Evolutionary conservation across 495 filamentous ascomycete species (phyloP), one percentile per base, ranked within the genome.

Genomic region (Penicillium tannophilum): DNA sequence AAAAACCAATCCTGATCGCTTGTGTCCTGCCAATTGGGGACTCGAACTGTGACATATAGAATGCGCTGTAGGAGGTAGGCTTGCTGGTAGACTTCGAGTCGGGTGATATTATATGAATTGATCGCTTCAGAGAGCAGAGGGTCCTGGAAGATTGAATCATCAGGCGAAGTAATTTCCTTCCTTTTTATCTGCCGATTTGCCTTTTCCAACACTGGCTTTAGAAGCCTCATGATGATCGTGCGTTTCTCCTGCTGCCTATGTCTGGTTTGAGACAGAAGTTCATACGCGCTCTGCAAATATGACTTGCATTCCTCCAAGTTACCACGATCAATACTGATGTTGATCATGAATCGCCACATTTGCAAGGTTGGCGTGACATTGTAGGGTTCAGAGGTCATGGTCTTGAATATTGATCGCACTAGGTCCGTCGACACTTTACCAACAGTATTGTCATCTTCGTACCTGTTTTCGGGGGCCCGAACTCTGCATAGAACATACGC

Each of bases 341-440:
- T 80, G 44, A 86, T 78, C 11, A 84, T 67, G 31, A 69, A 70
- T 54, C 80, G 76, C 61, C 81, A 85, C 70, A 84, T 79, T 28
- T 78, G 61, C 23, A 88, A 63, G 1, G 74, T 84, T 1, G 85
- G 85, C 5, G 66, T 61, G 56, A 87, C 63, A 51, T 81, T 82
- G 72, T 85, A 84, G 6, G 85, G 85, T n/a, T 73, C 62, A 2
- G 74, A 66, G 4, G 71, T 84, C 80, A 89, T 84, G 10, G 76
- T 82, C 0, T 78, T 54, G 74, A 81, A 88, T 28, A 87, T 56
- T 3, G 68, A 68, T 7, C 60, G 56, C 3, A 87, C 63, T 17
- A 79, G 71, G 1, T 69, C 58, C 11, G 57, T 49, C 0, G 81
- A 73, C 4, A 90, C 72, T 41, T 63, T 59, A 10, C 67, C 67